Evolutionary conservation across 495 filamentous ascomycete species (phyloP).

Genomic region (Daldinia concentrica): DNA sequence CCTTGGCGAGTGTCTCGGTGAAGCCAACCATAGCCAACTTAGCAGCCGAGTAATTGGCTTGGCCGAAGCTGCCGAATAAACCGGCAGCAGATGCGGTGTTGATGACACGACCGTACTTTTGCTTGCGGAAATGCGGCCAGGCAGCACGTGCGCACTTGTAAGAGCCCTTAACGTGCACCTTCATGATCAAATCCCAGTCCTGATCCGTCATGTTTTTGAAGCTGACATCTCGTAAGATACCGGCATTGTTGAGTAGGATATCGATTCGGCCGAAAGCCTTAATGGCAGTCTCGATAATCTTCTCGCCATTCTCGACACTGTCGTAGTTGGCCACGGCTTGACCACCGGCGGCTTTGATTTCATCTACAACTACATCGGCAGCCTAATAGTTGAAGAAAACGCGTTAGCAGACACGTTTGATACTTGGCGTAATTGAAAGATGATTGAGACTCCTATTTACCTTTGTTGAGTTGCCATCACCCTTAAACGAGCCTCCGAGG

Average conservation of each 20-base stretch:
- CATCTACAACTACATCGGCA: conserved; percentile 93
- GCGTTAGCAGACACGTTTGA: conserved; percentile 29
- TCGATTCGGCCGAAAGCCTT: conserved; percentile 92
- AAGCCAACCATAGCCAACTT: conserved; percentile 97
- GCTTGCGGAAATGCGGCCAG: conserved; percentile 98
- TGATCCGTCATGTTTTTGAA: conserved; percentile 99
- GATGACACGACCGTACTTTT: conserved; percentile 96
- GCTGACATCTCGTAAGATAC: conserved; percentile 93
- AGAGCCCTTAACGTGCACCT: conserved; percentile 92
- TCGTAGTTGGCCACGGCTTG: conserved; percentile 99
- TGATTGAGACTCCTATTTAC: conserved; percentile 56
- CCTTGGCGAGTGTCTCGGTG: conserved; percentile 97
- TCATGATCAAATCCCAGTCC: conserved; percentile 96
- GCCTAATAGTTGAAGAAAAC: conserved; percentile 62
- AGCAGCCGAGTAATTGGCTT: conserved; percentile 96
- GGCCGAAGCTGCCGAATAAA: conserved; percentile 94
- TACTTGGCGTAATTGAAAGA: neutral
- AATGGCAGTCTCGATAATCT: conserved; percentile 96
- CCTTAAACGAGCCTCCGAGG: conserved; percentile 91
- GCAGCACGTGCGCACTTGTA: conserved; percentile 98
- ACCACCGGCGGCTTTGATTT: conserved; percentile 91
- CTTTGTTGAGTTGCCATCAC: conserved; percentile 88
- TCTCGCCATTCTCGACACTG: conserved; percentile 93
- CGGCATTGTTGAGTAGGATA: conserved; percentile 96
- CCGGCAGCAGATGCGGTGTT: conserved; percentile 96